Percentiles rank a stretch among this genome's conserved stretches.
These are phyloP conservation scores for Coffea canephora DNA, from an alignment of 257 asterid species.

Conservation along the genomic window DNA sequence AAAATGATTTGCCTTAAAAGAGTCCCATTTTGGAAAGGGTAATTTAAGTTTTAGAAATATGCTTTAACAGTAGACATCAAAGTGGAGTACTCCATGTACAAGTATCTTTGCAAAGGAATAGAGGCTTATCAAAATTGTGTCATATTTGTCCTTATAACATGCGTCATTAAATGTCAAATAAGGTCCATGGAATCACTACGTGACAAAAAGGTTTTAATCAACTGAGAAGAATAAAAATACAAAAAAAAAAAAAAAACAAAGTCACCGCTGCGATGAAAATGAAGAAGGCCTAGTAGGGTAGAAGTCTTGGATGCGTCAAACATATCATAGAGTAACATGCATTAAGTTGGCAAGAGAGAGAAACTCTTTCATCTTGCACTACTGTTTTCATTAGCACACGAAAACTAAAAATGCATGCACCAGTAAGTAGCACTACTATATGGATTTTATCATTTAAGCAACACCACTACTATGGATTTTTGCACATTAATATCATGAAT, in stretches of 20 bases:
- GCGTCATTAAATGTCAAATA: not conserved
- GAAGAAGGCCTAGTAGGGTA: conserved; percentile 3
- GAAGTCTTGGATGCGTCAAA: conserved; percentile 6
- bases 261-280: not conserved
- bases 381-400: conserved; percentile 27
- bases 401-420: conserved; percentile 12
- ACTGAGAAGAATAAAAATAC: not conserved
- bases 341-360: conserved; percentile 18
- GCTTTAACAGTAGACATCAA: not conserved
- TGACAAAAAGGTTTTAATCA: not conserved
- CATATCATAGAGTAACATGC: conserved; percentile 28
- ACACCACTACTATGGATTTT: not conserved
- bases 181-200: not conserved
- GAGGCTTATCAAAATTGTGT: not conserved
- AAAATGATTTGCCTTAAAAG: not conserved
- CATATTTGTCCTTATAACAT: not conserved
- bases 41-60: not conserved
- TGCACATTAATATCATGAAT: conserved; percentile 23
- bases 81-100: not conserved
- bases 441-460: conserved; percentile 13
- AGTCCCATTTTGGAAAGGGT: not conserved
- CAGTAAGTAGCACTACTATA: conserved; percentile 11
- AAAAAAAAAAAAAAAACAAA: not conserved
- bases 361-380: conserved; percentile 22
- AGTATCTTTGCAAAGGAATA: not conserved